Conservation (phyloP, 148 eudicot genomes). For the Amaranthus cruentus region DNA sequence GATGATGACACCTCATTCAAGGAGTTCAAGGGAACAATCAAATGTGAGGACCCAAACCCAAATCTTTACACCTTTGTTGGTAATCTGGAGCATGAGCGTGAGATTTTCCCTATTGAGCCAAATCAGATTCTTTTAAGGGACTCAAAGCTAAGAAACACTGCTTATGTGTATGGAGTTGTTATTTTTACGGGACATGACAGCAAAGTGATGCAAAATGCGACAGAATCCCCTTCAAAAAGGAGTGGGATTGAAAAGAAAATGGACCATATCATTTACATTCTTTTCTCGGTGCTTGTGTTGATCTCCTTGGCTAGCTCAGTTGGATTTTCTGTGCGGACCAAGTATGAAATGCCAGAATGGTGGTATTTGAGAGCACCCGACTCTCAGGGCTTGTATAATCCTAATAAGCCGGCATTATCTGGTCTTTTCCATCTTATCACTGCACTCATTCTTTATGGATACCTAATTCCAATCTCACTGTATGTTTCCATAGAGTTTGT, state of each 20-base stretch:
- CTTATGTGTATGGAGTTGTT: slow-evolving; percentile 76
- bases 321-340: slow-evolving; percentile 62
- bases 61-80: slow-evolving; percentile 88
- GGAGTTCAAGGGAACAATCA: slow-evolving; percentile 52
- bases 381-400: slow-evolving; percentile 40
- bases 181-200: slow-evolving; percentile 88
- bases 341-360: slow-evolving; percentile 55
- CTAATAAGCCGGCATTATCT: slow-evolving; percentile 40
- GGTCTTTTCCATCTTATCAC: slow-evolving; percentile 76
- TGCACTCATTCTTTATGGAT: slow-evolving; percentile 87
- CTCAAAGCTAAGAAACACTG: slow-evolving; percentile 89
- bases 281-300: slow-evolving; percentile 64
- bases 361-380: slow-evolving; percentile 69
- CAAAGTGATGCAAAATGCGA: slow-evolving; percentile 93
- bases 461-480: slow-evolving; percentile 85
- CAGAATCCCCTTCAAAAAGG: slow-evolving; percentile 81
- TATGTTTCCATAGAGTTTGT: slow-evolving; percentile 96
- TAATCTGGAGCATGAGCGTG: slow-evolving; percentile 75
- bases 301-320: slow-evolving; percentile 77
- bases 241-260: slow-evolving; percentile 78
- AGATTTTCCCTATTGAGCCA: slow-evolving; percentile 80
- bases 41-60: slow-evolving; percentile 88
- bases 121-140: slow-evolving; percentile 83
- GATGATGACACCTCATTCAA: slow-evolving; percentile 63
- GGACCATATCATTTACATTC: slow-evolving; percentile 85